Evolutionary conservation across 2,329 filamentous ascomycete genomes (phyloP), one percentile per base, ranked within the genome.

Genomic region (Fusarium newnesense): DNA sequence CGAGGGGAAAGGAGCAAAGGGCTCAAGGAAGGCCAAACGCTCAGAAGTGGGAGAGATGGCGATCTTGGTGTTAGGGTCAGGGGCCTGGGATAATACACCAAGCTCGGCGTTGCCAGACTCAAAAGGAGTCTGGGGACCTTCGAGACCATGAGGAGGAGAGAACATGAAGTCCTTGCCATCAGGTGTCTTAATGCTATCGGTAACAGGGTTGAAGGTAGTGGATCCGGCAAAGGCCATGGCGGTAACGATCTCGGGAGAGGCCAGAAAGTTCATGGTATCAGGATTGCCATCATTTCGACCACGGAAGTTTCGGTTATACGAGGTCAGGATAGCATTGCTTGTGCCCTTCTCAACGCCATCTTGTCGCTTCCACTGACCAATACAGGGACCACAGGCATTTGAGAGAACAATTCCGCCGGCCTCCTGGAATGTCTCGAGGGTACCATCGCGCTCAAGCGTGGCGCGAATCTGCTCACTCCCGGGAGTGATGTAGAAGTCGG

Each of bases 301-400:
- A 57, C 94, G 94, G 87, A 99, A 99, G 85, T 99, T 99, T 69
- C 96, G 94, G 88, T 99, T 99, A 87, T 98, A 99, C 2, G 95
- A 98, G 15, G 95, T 96, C 79, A 99, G 90, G 78, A 99, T 98
- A 70, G 96, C 96, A 80, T 99, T 99, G 60, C 90, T 87, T 66
- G 95, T 94, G 70, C 95, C 95, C 85, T 97, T 97, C 67, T 85
- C 82, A 24, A 97, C 89, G 28, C 91, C 93, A 79, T 98, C 96
- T 24, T 94, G 96, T 65, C 96, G 92, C 80, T 93, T 94, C 96
- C 96, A 99, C 85, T 98, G 96, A 67, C 94, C 95, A 83, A 97
- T 95, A 86, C 94, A 96, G 77, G 93, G 93, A 78, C 93, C 96
- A 82, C 96, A 98, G 73, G 96, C 96, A 83, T 98, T 98, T 79